Conservation (phyloP, 2,329 filamentous ascomycete species). For the Canariomyces notabilis region DNA sequence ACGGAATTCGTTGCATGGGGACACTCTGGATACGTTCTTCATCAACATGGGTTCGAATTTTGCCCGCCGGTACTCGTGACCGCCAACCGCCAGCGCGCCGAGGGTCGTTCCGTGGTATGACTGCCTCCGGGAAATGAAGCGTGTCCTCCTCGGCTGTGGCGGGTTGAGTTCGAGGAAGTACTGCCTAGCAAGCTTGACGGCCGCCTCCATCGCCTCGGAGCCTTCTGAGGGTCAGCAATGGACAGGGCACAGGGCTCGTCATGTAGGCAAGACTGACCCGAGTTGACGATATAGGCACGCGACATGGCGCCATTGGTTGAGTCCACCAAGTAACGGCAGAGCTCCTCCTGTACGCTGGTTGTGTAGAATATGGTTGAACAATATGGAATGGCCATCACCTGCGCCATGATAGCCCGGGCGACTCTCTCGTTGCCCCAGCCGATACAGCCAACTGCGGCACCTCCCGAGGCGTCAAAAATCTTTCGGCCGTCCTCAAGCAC, state of each 20-base stretch:
- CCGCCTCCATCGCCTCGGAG: constrained; percentile 61
- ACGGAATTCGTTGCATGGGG: constrained; percentile 63
- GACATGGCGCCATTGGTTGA: constrained; percentile 35
- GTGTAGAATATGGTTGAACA: constrained; percentile 41
- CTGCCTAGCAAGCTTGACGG: constrained; percentile 59
- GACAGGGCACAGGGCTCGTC: constrained; percentile 47
- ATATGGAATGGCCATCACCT: constrained; percentile 39
- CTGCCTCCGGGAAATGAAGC: constrained; percentile 62
- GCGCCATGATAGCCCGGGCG: constrained; percentile 35
- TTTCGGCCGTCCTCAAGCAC: constrained; percentile 36
- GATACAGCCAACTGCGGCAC: constrained; percentile 43
- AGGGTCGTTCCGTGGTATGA: constrained; percentile 72
- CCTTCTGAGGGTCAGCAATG: constrained; percentile 34
- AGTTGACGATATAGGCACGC: constrained; percentile 36
- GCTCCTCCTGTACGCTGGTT: constrained; percentile 35
- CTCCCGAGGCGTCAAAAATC: constrained; percentile 42
- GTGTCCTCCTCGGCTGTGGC: constrained; percentile 50
- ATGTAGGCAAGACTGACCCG: constrained; percentile 32
- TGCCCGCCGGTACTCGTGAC: constrained; percentile 54
- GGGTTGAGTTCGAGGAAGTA: constrained; percentile 55
- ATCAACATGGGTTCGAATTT: constrained; percentile 60
- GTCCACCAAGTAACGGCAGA: constrained; percentile 35
- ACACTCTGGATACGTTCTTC: constrained; percentile 54
- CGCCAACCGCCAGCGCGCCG: constrained; percentile 60
- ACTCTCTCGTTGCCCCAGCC: constrained; percentile 42